phyloP scores from a whole-genome alignment of 805 yeast species.

The Candida silvicultrix region DNA sequence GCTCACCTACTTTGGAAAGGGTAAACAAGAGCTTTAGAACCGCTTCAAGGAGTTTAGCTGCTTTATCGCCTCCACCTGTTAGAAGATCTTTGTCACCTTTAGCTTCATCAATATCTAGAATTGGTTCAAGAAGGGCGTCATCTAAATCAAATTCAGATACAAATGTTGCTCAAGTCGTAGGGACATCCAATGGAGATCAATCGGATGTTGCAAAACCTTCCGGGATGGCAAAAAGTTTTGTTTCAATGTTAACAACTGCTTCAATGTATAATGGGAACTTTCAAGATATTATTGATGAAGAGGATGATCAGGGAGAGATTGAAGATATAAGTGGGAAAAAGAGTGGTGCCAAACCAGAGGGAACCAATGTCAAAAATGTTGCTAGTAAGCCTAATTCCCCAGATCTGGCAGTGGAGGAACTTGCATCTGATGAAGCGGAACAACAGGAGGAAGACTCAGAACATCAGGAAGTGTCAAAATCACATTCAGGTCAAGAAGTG shows the following conservation, averaged over 20 bases:
- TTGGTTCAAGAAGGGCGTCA: background rate
- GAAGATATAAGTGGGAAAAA: no score
- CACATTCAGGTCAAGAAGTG: no score
- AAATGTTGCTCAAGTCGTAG: background rate
- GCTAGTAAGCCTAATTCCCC: background rate
- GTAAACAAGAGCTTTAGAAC: background rate
- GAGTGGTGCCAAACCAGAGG: no score
- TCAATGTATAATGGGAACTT: constrained; percentile 34
- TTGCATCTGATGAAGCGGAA: background rate
- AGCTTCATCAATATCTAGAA: background rate
- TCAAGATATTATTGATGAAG: constrained; percentile 26
- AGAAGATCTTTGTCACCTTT: background rate
- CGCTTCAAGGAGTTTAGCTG: background rate
- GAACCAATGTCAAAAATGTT: background rate
- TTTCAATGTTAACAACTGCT: constrained; percentile 50
- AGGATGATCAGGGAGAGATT: background rate
- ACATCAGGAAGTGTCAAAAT: background rate
- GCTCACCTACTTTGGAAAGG: background rate
- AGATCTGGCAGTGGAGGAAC: background rate
- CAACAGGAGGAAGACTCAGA: background rate
- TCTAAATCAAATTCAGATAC: background rate
- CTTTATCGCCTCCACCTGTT: background rate
- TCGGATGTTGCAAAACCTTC: constrained; percentile 30
- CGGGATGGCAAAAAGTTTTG: constrained; percentile 46
- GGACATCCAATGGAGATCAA: constrained; percentile 4